Evolutionary conservation across 2,329 filamentous ascomycete genomes (phyloP), one percentile per base, ranked within the genome.

Genomic region (Pestalotiopsis sp.): DNA sequence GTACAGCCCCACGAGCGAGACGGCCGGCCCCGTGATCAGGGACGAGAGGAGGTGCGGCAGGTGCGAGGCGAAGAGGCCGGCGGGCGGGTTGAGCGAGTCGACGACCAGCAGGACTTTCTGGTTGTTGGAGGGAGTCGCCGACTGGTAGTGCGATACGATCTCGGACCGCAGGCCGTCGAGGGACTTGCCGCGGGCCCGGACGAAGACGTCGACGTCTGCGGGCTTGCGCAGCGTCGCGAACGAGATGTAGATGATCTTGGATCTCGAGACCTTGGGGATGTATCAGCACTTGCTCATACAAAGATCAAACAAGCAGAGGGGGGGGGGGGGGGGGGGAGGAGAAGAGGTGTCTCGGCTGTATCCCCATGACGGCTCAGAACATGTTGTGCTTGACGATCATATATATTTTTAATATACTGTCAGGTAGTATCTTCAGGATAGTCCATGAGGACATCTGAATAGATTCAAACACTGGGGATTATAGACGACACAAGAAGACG

Each of bases 1-100:
- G 79, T 97, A 97, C 69, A 92, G 88, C 58, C 90, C 91, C 6
- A 98, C 83, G 57, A 98, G 85, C 5, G 93, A 94, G 45, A 91
- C 88, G 38, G 83, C 78, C 1, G 93, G 91, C 2, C 86, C 85
- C 73, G 93, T 87, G 70, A 91, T 81, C 69, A 91, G 85, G 68
- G 88, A 89, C 27, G 90, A 92, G 65, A 96, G 90, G 77, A 93
- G 94, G 68, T 85, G 83, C 14, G 90, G 88, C 11, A 93, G 84
- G 70, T 87, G 85, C 45, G 89, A 84, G 1, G 87, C 83, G 70
- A 85, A 81, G 2, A 82, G 76, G 31, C 86, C 80, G 41, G 85
- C 81, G 4, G 97, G 85, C 4, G 89, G 85, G 76, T 95, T 91
- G 14, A 98, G 87, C 2, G 90, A 90, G 83, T 98, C 95, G 74